Conservation (phyloP, 208 protist genomes). For the Wallacemonas collosoma region DNA sequence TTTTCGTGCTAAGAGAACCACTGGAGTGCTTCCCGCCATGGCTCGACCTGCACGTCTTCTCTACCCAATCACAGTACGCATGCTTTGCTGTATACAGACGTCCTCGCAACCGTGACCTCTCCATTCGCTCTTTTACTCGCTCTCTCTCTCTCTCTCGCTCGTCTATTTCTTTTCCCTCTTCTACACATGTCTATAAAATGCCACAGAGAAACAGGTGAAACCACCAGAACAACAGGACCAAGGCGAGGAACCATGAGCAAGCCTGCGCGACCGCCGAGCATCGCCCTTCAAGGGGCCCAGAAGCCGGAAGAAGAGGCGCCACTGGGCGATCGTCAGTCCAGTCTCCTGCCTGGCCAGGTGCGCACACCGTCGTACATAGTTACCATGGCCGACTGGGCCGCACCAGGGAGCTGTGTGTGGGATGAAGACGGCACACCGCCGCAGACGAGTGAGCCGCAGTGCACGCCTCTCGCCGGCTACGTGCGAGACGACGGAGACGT, state of each 20-base stretch:
- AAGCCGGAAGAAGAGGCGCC: conserved; percentile 10
- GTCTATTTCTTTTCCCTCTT: too few relatives aligned
- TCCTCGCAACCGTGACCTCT: too few relatives aligned
- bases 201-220: too few relatives aligned
- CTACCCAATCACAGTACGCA: too few relatives aligned
- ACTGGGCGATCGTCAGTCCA: conserved; percentile 31
- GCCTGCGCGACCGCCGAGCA: conserved; percentile 17
- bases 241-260: conserved; percentile 15
- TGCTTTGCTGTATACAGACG: too few relatives aligned
- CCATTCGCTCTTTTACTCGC: too few relatives aligned
- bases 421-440: conserved; percentile 30
- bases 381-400: conserved; percentile 50
- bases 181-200: too few relatives aligned
- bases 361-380: conserved; percentile 52
- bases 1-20: too few relatives aligned
- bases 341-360: conserved; percentile 61
- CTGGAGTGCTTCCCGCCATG: too few relatives aligned
- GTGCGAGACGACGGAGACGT: conserved; percentile 26
- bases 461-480: conserved; percentile 46
- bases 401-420: conserved; percentile 53
- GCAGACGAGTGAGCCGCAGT: conserved; percentile 12
- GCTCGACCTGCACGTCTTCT: too few relatives aligned
- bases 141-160: too few relatives aligned
- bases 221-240: not conserved
- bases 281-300: not conserved